Evolutionary conservation across 495 filamentous ascomycete species (phyloP).

Genomic region (Glarea lozoyensis): DNA sequence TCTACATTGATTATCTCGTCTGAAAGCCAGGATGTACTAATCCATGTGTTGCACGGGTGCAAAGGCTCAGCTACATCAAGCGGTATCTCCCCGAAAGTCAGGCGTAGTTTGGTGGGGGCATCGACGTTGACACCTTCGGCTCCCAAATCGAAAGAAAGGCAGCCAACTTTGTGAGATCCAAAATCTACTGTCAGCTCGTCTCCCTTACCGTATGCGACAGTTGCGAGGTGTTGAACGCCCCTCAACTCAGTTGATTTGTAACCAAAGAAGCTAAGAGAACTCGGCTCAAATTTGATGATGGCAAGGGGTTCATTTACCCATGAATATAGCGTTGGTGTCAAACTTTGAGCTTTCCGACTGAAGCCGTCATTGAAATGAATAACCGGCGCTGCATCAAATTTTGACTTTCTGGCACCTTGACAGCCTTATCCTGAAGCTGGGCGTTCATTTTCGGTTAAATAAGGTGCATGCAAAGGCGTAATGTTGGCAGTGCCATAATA

Average conservation of each 20-base stretch:
- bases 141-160: slow-evolving; percentile 23
- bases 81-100: slow-evolving; percentile 24
- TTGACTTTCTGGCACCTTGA: slow-evolving; percentile 11
- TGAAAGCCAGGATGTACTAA: slow-evolving; percentile 23
- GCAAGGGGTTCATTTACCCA: slow-evolving; percentile 17
- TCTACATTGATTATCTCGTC: slow-evolving; percentile 24
- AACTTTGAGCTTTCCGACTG: slow-evolving; percentile 1
- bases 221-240: slow-evolving; percentile 12
- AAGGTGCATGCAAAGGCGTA: not conserved
- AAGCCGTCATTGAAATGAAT: slow-evolving; percentile 9
- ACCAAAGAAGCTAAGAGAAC: slow-evolving; percentile 12
- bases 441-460: no score
- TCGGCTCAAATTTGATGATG: slow-evolving; percentile 18
- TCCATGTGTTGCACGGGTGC: slow-evolving; percentile 20
- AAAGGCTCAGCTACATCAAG: slow-evolving; percentile 20
- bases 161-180: slow-evolving; percentile 22
- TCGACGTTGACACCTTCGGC: slow-evolving; percentile 22
- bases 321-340: slow-evolving; percentile 12
- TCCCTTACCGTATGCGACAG: slow-evolving; percentile 16
- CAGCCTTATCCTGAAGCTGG: not conserved
- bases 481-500: no score
- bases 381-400: slow-evolving; percentile 2
- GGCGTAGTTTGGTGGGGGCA: slow-evolving; percentile 20
- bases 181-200: slow-evolving; percentile 24
- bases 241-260: slow-evolving; percentile 9